Conservation (phyloP, 192 early-diverging fungal genomes). For the Fimicolochytrium jonesii region DNA sequence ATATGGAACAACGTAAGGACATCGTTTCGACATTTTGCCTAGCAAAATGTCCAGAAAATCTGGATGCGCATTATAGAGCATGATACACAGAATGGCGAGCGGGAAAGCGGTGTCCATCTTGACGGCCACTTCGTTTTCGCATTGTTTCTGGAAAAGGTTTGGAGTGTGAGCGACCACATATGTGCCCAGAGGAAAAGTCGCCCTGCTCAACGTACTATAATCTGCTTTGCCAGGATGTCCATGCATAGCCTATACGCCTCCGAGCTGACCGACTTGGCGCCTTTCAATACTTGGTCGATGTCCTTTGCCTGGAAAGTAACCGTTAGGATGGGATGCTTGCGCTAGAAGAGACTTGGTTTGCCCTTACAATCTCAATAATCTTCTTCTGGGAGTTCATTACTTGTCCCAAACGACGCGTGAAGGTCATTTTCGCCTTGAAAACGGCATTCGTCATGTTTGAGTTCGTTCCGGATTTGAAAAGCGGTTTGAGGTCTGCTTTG, state of each 20-base stretch:
- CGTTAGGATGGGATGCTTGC: neutral
- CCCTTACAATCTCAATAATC: conserved; percentile 29
- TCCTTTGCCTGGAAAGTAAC: neutral
- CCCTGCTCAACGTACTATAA: conserved; percentile 50
- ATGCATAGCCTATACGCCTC: conserved; percentile 25
- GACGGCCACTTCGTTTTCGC: conserved; percentile 63
- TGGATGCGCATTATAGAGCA: conserved; percentile 53
- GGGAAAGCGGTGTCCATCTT: conserved; percentile 57
- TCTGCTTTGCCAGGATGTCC: conserved; percentile 51
- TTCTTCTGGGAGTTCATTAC: conserved; percentile 24
- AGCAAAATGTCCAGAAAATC: conserved; percentile 58
- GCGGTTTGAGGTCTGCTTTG: conserved; percentile 27
- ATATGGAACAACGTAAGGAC: conserved; percentile 64
- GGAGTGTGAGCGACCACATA: neutral
- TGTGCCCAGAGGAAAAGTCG: neutral
- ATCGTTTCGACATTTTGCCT: conserved; percentile 62
- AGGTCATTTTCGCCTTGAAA: conserved; percentile 20
- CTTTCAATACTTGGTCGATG: conserved; percentile 14
- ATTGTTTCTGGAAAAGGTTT: conserved; percentile 54
- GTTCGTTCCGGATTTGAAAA: neutral
- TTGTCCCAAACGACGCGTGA: conserved; percentile 29
- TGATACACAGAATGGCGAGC: conserved; percentile 56
- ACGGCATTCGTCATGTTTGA: neutral
- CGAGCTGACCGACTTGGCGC: neutral
- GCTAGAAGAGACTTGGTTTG: too few relatives aligned